phyloP scores from a whole-genome alignment of 2,329 filamentous ascomycete genomes.

The Alternaria rosae region DNA sequence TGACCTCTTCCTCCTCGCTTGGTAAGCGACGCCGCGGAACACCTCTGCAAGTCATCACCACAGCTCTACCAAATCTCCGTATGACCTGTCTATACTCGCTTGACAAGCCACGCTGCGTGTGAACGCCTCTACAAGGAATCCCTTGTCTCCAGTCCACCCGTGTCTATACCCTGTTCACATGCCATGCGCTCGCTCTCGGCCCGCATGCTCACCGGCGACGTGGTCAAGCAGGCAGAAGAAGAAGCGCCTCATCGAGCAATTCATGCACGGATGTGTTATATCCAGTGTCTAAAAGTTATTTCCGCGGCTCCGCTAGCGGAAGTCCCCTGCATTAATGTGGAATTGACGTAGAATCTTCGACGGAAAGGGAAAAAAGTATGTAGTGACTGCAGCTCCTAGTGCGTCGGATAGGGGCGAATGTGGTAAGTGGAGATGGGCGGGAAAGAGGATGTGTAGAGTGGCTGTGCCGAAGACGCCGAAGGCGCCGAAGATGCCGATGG shows the following conservation, averaged over 20 bases:
- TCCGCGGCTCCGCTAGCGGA: background rate
- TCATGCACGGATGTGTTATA: background rate
- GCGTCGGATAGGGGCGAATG: background rate
- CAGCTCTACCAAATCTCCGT: background rate
- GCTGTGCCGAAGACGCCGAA: background rate
- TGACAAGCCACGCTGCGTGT: background rate
- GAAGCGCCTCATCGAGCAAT: background rate
- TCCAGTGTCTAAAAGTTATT: background rate
- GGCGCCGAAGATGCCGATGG: background rate
- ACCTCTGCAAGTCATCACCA: background rate
- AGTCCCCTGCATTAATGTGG: background rate
- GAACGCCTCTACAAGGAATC: background rate
- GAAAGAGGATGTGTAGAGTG: background rate
- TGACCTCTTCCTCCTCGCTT: background rate
- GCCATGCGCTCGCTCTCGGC: background rate
- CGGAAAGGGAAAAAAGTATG: background rate
- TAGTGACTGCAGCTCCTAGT: background rate
- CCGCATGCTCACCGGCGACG: background rate
- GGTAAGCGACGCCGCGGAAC: background rate
- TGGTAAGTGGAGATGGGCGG: background rate
- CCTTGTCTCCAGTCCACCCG: background rate
- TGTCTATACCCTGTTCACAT: background rate
- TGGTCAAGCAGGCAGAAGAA: background rate
- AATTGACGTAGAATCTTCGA: background rate
- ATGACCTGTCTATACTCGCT: background rate